Percentiles rank a stretch among this genome's conserved stretches.
Evolutionary conservation across 768 basidiomycete species (phyloP).

Genomic region (Pleurotus pulmonarius): DNA sequence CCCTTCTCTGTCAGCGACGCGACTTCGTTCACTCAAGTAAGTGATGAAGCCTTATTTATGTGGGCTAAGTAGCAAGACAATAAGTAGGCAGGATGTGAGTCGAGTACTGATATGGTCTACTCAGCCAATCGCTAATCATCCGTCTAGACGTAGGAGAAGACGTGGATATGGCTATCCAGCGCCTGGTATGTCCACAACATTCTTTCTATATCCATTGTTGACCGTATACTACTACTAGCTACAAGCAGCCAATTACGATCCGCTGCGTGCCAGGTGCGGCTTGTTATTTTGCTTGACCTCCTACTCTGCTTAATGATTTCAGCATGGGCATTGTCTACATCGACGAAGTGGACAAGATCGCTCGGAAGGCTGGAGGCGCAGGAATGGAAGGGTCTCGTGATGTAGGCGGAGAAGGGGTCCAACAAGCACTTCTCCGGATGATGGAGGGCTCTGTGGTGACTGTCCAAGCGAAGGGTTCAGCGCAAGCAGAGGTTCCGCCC

Average conservation of each 20-base stretch:
- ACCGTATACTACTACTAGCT: slow-evolving; percentile 40
- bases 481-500: slow-evolving; percentile 41
- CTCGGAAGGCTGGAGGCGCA: slow-evolving; percentile 49
- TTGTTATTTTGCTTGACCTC: background rate
- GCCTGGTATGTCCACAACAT: slow-evolving; percentile 52
- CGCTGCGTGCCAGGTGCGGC: slow-evolving; percentile 72
- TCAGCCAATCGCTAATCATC: slow-evolving; percentile 8
- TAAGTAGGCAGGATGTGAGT: slow-evolving; percentile 68
- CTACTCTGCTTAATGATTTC: slow-evolving; percentile 7
- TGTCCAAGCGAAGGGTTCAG: slow-evolving; percentile 69
- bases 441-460: slow-evolving; percentile 88
- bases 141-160: slow-evolving; percentile 89
- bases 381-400: slow-evolving; percentile 76
- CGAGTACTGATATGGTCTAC: background rate
- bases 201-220: background rate
- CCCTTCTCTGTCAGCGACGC: slow-evolving; percentile 95
- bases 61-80: background rate
- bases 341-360: slow-evolving; percentile 94
- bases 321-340: slow-evolving; percentile 95
- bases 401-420: slow-evolving; percentile 95
- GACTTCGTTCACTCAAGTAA: slow-evolving; percentile 87
- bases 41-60: background rate
- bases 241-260: slow-evolving; percentile 89
- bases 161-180: slow-evolving; percentile 86
- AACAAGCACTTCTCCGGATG: slow-evolving; percentile 89